phyloP scores from a whole-genome alignment of 1,139 yeast genomes.

The Blastobotrys ciferrii region DNA sequence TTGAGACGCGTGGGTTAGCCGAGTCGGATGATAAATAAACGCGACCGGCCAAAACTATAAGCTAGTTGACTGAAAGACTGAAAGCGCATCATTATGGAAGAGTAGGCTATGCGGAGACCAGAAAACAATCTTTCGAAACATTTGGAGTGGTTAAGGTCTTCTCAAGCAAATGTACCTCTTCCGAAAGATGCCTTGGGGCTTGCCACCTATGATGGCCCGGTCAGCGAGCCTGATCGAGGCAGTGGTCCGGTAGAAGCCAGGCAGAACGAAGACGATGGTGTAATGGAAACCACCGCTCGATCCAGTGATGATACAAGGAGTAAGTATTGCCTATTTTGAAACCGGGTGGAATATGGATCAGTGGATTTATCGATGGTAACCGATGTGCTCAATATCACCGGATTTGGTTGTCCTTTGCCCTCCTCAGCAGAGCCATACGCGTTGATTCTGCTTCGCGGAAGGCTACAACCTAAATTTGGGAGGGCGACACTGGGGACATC shows the following conservation, averaged over 20 bases:
- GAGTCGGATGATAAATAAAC: neutral
- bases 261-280: neutral
- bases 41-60: too few species aligned
- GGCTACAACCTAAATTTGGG: too few species aligned
- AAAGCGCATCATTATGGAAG: too few species aligned
- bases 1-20: neutral
- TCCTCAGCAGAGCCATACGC: too few species aligned
- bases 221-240: neutral
- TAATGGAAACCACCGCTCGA: neutral
- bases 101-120: constrained; percentile 10
- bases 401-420: too few species aligned
- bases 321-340: too few species aligned
- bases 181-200: neutral
- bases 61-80: too few species aligned
- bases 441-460: too few species aligned
- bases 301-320: neutral
- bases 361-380: too few species aligned
- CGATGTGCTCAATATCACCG: too few species aligned
- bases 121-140: constrained; percentile 14
- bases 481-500: too few species aligned
- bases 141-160: constrained; percentile 12
- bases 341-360: too few species aligned
- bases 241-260: neutral
- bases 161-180: constrained; percentile 1
- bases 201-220: neutral